Evolutionary conservation across 2,329 filamentous ascomycete genomes (phyloP), one percentile per base, ranked within the genome.

Genomic region (Talaromyces sp.): DNA sequence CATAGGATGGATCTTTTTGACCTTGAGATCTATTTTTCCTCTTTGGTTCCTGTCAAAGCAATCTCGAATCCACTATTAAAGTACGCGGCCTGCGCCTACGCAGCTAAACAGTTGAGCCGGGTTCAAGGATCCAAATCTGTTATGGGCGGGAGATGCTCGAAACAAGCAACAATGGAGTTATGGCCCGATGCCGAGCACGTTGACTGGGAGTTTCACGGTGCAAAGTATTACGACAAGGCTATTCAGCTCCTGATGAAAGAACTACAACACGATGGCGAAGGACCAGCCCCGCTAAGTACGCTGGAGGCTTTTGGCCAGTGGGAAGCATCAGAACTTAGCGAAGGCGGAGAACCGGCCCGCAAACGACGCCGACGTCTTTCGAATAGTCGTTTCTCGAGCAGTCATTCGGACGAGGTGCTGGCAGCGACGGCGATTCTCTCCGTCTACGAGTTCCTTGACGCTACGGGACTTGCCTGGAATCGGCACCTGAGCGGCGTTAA

Each of bases 371-470:
- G 72, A 58, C 70, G 73, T 49, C 68, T 70, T 50, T 74, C 80
- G 21, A 80, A 81, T 65, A 82, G 81, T 60, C 69, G 71, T 41
- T 66, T 75, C 17, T 73, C 73, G 9, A 69, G 77, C 70, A 70
- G 70, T 7, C 70, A 74, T 60, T 77, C 74, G 0, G 85, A 88
- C 64, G 85, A 89, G 61, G 78, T 88, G 3, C 77, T 88, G 24
- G 85, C 86, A 9, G 85, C 86, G 2, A 86, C 86, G 2, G 85
- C 86, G 0, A 88, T 89, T 14, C 72, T 89, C 1, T 88, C 85
- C 61, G 83, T 86, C 0, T 89, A 88, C 67, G 86, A 89, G 64
- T 85, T 88, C 61, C 75, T 89, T n/a, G 85, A 88, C 69, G 83
- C 84, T 1, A 86, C 84, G 0, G 83, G 83, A 2, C 79, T 80